Evolutionary conservation across 2,329 filamentous ascomycete species (phyloP).

Genomic region (Aspergillus cejpii): DNA sequence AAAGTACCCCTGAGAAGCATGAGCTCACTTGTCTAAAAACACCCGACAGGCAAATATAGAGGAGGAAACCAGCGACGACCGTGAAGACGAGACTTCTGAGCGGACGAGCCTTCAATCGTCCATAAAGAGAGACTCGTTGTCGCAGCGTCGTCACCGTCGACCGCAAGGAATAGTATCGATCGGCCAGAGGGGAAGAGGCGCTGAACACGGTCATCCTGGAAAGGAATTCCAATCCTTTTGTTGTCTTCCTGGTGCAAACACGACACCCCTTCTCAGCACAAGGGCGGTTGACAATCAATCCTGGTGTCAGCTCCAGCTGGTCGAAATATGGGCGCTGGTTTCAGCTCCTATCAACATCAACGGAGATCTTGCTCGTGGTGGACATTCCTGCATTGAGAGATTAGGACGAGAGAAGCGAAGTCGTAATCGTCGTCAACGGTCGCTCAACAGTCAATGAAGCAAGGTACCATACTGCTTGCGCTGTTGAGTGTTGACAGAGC

Average conservation of each 20-base stretch:
- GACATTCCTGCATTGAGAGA: slow-evolving; percentile 11
- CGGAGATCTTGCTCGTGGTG: slow-evolving; percentile 2
- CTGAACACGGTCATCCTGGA: slow-evolving; percentile 25
- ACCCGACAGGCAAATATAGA: slow-evolving; percentile 18
- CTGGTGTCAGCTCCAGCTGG: not conserved
- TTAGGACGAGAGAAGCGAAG: not conserved
- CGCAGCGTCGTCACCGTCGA: slow-evolving; percentile 18
- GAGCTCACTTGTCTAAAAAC: slow-evolving; percentile 18
- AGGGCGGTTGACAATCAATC: slow-evolving; percentile 3
- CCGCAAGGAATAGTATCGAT: slow-evolving; percentile 20
- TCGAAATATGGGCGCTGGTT: not conserved
- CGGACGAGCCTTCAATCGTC: slow-evolving; percentile 24
- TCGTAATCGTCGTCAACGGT: not conserved
- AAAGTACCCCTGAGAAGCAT: not conserved
- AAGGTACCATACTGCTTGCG: slow-evolving; percentile 8
- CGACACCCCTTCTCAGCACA: slow-evolving; percentile 2
- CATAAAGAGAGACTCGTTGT: slow-evolving; percentile 20
- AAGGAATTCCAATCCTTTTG: not conserved
- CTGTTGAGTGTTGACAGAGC: slow-evolving; percentile 1
- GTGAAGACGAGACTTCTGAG: slow-evolving; percentile 20
- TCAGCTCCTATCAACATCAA: slow-evolving; percentile 4
- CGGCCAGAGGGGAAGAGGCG: slow-evolving; percentile 19
- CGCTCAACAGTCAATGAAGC: slow-evolving; percentile 7
- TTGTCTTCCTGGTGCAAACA: not conserved
- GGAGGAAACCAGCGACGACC: slow-evolving; percentile 18